Evolutionary conservation across 176 grass and related monocot genomes (phyloP), one percentile per base, ranked within the genome.

Genomic region (Phoenix roebelenii): DNA sequence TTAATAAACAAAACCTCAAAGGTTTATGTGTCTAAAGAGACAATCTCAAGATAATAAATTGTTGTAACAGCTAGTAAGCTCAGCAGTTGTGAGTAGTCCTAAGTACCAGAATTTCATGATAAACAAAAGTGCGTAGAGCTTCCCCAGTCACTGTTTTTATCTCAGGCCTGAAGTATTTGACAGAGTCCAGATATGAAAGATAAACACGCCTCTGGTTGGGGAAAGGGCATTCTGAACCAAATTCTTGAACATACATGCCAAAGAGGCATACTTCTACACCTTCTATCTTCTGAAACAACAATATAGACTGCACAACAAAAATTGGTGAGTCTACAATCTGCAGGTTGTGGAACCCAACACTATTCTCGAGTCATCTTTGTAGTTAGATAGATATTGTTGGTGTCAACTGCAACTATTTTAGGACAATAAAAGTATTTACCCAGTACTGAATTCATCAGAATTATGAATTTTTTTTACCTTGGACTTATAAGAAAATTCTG

Each of bases 161-260:
- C 74, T 99, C 88, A 74, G 88, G 94, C 71, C 85, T 85, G 74
- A 99, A 99, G 74, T 99, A 99, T 65, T 99, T 99, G 49, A 99
- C 94, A 75, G 94, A 99, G 74, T 99, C 94, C 74, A 99, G 75
- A 74, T 99, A 99, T 50, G 94, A 99, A 55, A 99, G 81, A 83
- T 93, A 99, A 77, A 99, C 88, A 76, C 94, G 88, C 16, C 85
- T 81, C 63, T 92, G 81, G 67, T 93, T 99, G 0, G 94, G 94
- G 26, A 79, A 89, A 64, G 82, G 67, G 58, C 84, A 92, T 58
- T 99, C 94, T 2, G 85, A 84, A 70, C 94, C 94, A 81, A 99
- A 99, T 77, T 99, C 94, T 86, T 99, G 94, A 63, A 99, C 94
- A 79, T 99, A 99, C 94, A 99, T 99, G 61, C 94, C 94, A 76